Base-by-base conservation (phyloP, 2,329 filamentous ascomycete species). In the Aspergillus cejpii region DNA sequence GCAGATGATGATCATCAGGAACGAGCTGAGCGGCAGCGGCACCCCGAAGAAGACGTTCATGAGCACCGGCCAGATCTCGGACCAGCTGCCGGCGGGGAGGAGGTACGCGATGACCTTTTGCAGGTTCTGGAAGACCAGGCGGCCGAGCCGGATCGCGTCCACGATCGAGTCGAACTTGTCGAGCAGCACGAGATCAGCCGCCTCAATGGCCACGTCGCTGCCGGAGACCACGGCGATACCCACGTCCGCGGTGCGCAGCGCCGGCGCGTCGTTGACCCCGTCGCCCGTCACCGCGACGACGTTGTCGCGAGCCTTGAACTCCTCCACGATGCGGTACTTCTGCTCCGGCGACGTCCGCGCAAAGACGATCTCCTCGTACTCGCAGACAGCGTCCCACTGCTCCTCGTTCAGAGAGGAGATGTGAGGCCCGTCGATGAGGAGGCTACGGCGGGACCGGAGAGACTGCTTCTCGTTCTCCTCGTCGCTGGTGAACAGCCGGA, bases 301-400 rank as follows among this genome's bases (percentile, higher is more conserved):
- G 26, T 65, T 64, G 33, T 63, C 64, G 10, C 63, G 62, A 4
- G 52, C 53, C 38, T 66, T 62, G 39, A 69, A 59, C 38, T 70
- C 64, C n/a, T 67, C 57, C 1, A 72, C 68, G 24, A 72, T 71
- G 26, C 64, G 62, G 2, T 68, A 53, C 44, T 72, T 72, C 28
- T 72, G 67, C 45, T 72, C 69, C 2, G 68, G 69, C 3, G 61
- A 65, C 6, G 67, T 70, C 12, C 69, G 67, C 7, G 67, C 68
- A 42, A 72, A 71, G 15, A 71, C 67, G 29, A 70, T 74, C 52
- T 79, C 76, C n/a, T 72, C 67, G 41, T 78, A 77, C 6, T 65
- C 63, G 50, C 73, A 77, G 1, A 90, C 70, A 10, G 73, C 70
- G 45, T 81, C 74, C 85, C 86, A 90, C 59, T 89, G 83, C 37